These are phyloP conservation scores for Termitomyces sp. DNA, from an alignment of 768 basidiomycete genomes.

Conservation along the genomic window DNA sequence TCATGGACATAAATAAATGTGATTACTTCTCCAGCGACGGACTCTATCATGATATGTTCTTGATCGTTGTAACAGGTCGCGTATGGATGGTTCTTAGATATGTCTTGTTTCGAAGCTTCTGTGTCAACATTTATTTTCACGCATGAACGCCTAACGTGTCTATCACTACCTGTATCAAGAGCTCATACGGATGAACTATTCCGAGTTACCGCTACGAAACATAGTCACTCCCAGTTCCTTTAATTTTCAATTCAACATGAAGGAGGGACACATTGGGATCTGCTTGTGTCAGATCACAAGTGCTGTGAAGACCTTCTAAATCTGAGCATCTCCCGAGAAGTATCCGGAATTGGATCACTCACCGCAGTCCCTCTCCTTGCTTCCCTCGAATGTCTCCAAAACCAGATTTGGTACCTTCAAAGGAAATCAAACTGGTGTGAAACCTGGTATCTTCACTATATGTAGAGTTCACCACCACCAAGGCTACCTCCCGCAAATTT, in stretches of 20 bases:
- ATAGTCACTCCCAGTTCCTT: too few species aligned
- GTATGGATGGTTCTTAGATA: neutral
- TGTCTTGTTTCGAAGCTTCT: neutral
- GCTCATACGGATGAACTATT: neutral
- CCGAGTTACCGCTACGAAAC: too few species aligned
- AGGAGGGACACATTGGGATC: neutral
- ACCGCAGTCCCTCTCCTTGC: neutral
- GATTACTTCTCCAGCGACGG: neutral
- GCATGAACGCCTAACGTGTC: neutral
- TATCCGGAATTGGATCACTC: neutral
- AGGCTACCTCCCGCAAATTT: neutral
- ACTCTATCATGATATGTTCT: neutral
- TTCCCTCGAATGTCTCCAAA: neutral
- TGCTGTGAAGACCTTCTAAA: neutral
- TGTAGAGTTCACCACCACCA: neutral
- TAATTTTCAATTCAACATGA: neutral
- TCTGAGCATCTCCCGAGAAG: neutral
- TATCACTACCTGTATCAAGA: neutral
- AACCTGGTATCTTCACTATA: neutral
- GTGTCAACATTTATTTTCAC: neutral
- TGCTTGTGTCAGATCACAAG: neutral
- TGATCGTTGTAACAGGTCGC: neutral
- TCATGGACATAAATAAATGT: neutral
- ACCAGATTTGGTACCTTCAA: neutral
- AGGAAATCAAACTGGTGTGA: neutral